Percentiles rank a stretch among this genome's conserved stretches.
Evolutionary conservation across 345 rosid species (phyloP).

Genomic region (Bruguiera parviflora): DNA sequence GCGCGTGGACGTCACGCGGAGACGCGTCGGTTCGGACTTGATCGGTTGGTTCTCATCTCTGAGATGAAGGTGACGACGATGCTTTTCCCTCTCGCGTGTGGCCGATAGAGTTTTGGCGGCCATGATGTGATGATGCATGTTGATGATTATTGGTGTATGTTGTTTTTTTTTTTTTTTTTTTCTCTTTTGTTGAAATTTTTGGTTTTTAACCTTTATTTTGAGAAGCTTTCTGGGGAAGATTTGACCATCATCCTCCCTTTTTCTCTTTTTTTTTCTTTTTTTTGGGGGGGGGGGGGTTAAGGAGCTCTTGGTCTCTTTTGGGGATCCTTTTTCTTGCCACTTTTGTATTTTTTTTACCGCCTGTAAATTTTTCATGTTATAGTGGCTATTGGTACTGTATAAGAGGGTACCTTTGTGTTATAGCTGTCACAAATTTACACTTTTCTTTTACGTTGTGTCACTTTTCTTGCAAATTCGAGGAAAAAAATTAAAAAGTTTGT

Average conservation of each 20-base stretch:
- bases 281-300: no score
- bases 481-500: no score
- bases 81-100: no score
- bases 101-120: no score
- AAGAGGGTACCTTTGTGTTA: not conserved
- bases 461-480: no score
- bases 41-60: conserved; percentile 33
- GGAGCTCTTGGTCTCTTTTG: conserved; percentile 10
- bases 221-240: conserved; percentile 8
- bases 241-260: conserved; percentile 13
- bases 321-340: not conserved
- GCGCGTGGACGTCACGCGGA: conserved; percentile 40
- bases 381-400: not conserved
- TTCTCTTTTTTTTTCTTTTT: not conserved
- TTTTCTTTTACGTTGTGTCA: not conserved
- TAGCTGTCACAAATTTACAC: not conserved
- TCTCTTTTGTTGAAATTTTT: not conserved
- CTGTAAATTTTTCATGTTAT: conserved; percentile 2
- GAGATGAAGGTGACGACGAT: no score
- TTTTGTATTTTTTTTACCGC: not conserved
- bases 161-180: not conserved
- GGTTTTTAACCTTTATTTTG: not conserved
- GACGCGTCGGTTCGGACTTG: conserved; percentile 56
- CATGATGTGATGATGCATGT: conserved; percentile 15
- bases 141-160: not conserved